A percentile compares a stretch with the other conserved stretches of the same genome.
Evolutionary conservation across 148 eudicot genomes (phyloP).

Genomic region (Cornus controversa): DNA sequence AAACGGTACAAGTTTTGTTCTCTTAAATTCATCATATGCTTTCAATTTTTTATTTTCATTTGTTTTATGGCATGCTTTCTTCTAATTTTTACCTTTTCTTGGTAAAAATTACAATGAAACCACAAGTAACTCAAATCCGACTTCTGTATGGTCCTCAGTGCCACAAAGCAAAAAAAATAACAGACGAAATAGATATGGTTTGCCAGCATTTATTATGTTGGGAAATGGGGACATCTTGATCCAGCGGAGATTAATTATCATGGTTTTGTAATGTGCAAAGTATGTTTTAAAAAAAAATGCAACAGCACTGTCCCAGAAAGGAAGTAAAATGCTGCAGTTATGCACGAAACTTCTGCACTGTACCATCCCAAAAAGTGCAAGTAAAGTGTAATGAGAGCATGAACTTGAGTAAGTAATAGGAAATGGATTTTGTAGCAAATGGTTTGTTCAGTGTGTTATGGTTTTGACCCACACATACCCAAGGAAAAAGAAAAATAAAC

Average conservation of each 20-base stretch:
- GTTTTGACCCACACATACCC: background rate
- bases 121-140: background rate
- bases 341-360: background rate
- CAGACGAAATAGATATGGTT: background rate
- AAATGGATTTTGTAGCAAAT: background rate
- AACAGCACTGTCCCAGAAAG: background rate
- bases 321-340: background rate
- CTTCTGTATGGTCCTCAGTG: background rate
- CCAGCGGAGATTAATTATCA: background rate
- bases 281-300: background rate
- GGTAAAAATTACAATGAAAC: background rate
- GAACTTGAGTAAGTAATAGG: background rate
- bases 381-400: background rate
- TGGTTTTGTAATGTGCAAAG: background rate
- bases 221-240: background rate
- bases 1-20: conserved; percentile 50
- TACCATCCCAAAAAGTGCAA: no score
- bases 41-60: background rate
- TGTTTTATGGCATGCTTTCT: background rate
- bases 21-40: background rate
- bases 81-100: background rate
- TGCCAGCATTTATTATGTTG: background rate
- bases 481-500: no score
- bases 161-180: background rate
- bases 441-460: no score